A percentile compares a stretch with the other conserved stretches of the same genome.
Conservation (phyloP, 176 grass and related monocot genomes). For the Poa pratensis region DNA sequence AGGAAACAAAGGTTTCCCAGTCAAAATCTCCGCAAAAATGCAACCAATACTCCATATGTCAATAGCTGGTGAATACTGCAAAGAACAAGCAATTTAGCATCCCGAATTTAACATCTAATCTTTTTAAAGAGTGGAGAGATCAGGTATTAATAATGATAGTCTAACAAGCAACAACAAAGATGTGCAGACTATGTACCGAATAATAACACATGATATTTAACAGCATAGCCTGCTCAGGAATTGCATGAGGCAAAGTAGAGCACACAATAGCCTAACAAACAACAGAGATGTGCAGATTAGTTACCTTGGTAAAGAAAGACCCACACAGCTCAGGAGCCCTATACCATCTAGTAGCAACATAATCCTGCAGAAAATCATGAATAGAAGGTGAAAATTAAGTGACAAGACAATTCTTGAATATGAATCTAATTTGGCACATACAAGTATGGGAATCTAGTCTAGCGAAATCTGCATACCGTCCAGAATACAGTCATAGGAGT, state of each 20-base stretch:
- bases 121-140: background rate
- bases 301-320: constrained; percentile 98
- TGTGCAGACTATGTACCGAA: background rate
- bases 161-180: too few relatives aligned
- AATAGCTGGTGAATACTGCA: constrained; percentile 98
- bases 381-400: constrained; percentile 26
- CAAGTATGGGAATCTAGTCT: background rate
- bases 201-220: constrained; percentile 15
- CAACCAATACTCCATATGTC: constrained; percentile 99
- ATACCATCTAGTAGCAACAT: constrained; percentile 99
- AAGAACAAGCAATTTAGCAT: constrained; percentile 46
- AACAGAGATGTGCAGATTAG: constrained; percentile 35
- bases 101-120: constrained; percentile 7
- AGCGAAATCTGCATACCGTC: constrained; percentile 69
- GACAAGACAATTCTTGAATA: background rate
- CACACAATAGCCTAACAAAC: constrained; percentile 21
- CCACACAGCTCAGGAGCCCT: constrained; percentile 95
- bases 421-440: constrained; percentile 5
- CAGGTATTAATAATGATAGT: constrained; percentile 31
- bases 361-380: constrained; percentile 66
- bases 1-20: constrained; percentile 97
- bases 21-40: constrained; percentile 96
- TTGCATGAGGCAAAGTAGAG: constrained; percentile 14
- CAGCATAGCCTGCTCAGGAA: background rate
- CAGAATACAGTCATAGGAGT: constrained; percentile 91